These are phyloP conservation scores for Hippophae gyantsensis DNA, from an alignment of 306 rosid genomes.

Conservation along the genomic window DNA sequence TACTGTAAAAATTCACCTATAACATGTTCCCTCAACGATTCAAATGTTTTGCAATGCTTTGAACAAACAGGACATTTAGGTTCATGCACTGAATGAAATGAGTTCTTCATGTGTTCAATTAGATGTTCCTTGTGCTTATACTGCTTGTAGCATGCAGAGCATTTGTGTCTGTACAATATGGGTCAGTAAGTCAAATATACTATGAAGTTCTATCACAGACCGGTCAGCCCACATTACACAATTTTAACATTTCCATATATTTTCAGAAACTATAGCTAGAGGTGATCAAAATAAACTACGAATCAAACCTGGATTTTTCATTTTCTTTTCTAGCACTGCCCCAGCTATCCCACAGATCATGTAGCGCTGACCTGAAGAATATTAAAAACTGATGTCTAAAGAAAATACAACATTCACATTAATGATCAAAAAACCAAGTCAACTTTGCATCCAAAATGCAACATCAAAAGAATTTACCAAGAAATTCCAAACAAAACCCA, in stretches of 20 bases:
- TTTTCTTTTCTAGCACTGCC: background rate
- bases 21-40: conserved; percentile 76
- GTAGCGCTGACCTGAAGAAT: background rate
- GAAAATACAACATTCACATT: background rate
- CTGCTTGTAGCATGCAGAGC: conserved; percentile 72
- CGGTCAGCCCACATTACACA: background rate
- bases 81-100: conserved; percentile 64
- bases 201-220: background rate
- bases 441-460: background rate
- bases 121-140: conserved; percentile 65
- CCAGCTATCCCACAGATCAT: background rate
- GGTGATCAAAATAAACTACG: background rate
- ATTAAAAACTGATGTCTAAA: background rate
- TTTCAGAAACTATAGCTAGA: background rate
- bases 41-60: conserved; percentile 73
- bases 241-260: background rate
- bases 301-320: conserved; percentile 1
- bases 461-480: background rate
- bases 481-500: background rate
- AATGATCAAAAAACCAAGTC: conserved; percentile 1
- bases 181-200: conserved; percentile 13
- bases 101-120: conserved; percentile 55
- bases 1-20: conserved; percentile 31
- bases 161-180: conserved; percentile 48
- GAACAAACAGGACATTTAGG: conserved; percentile 60